Evolutionary conservation across 1,284 basidiomycete genomes (phyloP), one percentile per base, ranked within the genome.

Genomic region (Tremellales sp.): DNA sequence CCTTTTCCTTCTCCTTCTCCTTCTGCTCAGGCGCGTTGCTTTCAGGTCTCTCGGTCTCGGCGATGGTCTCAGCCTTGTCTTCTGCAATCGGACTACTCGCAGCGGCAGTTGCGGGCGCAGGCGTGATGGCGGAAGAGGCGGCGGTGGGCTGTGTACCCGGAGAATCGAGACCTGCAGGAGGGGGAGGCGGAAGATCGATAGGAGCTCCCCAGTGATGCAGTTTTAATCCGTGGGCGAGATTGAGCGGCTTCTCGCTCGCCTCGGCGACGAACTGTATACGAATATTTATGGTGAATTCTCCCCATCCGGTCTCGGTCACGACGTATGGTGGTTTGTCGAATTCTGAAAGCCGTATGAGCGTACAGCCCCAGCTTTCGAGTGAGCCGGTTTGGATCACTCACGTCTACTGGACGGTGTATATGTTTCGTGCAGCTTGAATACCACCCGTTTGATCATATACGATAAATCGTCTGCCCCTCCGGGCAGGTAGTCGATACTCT

Each of bases 231-330:
- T 98, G 96, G 57, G 87, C 86, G 46, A 94, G 77, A 4, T 82
- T 81, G 55, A 97, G 77, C 6, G 90, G 83, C 72, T 97, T 97
- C 74, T 98, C 96, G 45, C 83, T 86, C 2, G 92, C 84, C 73
- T 99, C 96, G 40, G 81, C 74, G n/a, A 91, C 80, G 74, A 98
- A 97, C 45, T 86, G 87, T 55, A 99, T 85, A 55, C 89, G 84
- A 62, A 99, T 94, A 64, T 87, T 83, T 54, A 98, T 86, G 64
- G 97, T 91, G 73, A 99, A 99, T 77, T 99, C 96, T 65, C 96
- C 96, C 96, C 96, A 99, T 41, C 94, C 96, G 8, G 94, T 97
- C 72, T 98, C 96, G 6, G 90, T 86, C 8, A 98, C 85, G 61
- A 90, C 86, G 67, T 92, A 99, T 0, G 96, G 96, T 7, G 89